phyloP scores from a whole-genome alignment of 2,329 filamentous ascomycete species.

The Ophiocordyceps sinensis region DNA sequence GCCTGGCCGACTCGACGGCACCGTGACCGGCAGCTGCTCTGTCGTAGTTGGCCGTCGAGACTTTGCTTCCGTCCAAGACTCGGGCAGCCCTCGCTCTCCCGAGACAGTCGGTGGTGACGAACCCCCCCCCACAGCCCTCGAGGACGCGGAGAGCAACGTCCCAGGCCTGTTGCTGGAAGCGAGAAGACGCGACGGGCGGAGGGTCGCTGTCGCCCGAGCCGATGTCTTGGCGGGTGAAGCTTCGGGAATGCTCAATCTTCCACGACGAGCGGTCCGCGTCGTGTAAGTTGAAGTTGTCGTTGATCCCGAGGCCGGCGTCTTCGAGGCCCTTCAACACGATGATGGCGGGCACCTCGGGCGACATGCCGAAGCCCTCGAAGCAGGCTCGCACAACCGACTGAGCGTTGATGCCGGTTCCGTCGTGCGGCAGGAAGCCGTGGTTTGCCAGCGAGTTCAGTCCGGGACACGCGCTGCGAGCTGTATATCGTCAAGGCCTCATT shows the following conservation, averaged over 20 bases:
- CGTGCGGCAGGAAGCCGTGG: not conserved
- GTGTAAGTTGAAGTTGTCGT: not conserved
- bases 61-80: not conserved
- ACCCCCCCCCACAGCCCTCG: not conserved
- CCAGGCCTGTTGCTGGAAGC: not conserved
- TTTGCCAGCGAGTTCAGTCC: not conserved
- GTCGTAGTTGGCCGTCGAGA: not conserved
- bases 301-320: not conserved
- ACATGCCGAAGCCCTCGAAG: not conserved
- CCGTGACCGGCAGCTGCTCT: not conserved
- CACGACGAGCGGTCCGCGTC: not conserved
- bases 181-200: too few relatives aligned
- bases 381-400: not conserved
- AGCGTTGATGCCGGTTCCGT: not conserved
- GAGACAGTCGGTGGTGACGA: not conserved
- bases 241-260: not conserved
- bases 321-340: not conserved
- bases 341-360: not conserved
- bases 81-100: not conserved
- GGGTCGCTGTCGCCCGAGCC: not conserved
- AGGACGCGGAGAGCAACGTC: not conserved
- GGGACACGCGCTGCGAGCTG: not conserved
- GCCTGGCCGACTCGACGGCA: not conserved
- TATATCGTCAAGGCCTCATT: not conserved
- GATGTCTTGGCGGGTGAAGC: not conserved